Evolutionary conservation across 129 eudicot genomes (phyloP).

Genomic region (Solidago caesia): DNA sequence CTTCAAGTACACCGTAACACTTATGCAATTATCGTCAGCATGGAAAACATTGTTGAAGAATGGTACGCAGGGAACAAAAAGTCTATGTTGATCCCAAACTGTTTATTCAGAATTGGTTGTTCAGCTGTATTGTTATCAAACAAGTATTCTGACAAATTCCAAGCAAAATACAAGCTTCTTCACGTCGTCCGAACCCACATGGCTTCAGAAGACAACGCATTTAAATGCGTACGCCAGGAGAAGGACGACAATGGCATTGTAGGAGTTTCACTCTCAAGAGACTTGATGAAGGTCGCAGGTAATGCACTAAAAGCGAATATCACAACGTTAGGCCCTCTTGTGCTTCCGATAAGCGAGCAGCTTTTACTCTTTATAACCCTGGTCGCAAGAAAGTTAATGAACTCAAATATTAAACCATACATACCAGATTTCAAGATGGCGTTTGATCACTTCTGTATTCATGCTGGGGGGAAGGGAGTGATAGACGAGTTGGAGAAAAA

Average conservation of each 20-base stretch:
- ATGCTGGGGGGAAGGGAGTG: constrained; percentile 59
- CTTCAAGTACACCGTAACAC: constrained; percentile 47
- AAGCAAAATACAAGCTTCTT: constrained; percentile 44
- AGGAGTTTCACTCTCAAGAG: constrained; percentile 48
- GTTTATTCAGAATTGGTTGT: constrained; percentile 53
- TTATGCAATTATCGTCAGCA: constrained; percentile 47
- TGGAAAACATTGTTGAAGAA: constrained; percentile 47
- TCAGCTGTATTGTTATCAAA: constrained; percentile 49
- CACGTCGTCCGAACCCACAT: constrained; percentile 48
- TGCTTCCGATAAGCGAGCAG: constrained; percentile 58
- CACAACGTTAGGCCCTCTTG: constrained; percentile 47
- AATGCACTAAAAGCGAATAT: constrained; percentile 46
- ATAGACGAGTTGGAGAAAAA: constrained; percentile 59
- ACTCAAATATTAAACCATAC: constrained; percentile 40
- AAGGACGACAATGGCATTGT: constrained; percentile 31
- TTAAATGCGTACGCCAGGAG: constrained; percentile 43
- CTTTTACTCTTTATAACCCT: constrained; percentile 34
- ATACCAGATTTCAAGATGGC: constrained; percentile 63
- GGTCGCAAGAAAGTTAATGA: constrained; percentile 22
- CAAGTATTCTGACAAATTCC: constrained; percentile 18
- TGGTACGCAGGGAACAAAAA: constrained; percentile 47
- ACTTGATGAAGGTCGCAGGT: constrained; percentile 50
- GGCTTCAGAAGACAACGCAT: constrained; percentile 41
- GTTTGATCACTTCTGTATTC: constrained; percentile 55
- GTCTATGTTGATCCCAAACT: constrained; percentile 54